Evolutionary conservation across 1,139 yeast species (phyloP), one percentile per base, ranked within the genome.

Genomic region (Pichia sp.): DNA sequence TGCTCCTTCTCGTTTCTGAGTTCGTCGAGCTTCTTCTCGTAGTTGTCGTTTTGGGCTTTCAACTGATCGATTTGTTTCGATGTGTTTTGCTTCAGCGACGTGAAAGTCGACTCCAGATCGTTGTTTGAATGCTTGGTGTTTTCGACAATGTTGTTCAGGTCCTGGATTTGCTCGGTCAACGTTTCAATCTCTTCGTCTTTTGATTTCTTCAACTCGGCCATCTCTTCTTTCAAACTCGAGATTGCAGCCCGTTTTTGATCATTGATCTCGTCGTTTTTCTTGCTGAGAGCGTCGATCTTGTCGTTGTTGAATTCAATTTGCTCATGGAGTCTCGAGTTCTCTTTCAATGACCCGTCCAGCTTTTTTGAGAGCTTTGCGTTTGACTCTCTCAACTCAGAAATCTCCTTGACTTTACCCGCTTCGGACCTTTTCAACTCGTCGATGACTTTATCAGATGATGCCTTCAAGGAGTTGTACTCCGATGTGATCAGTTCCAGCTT

Each of bases 21-120:
- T 8, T 27, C 33, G 10, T 36, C 23, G 10, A 40, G n/a, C 4
- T 40, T 37, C 4, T 28, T n/a, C 9, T 45, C 41, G 3, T 36
- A 27, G 2, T n/a, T 4, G 2, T n/a, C 26, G 10, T 8, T 27
- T 38, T 39, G 36, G 5, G 31, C 37, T 23, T 43, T 47, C 29
- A 46, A 33, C 29, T 44, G 39, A 3, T 39, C 40, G 23, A 47
- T 38, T 40, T 47, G 38, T 11, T 38, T 43, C 4, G 40, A 35
- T 4, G 46, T 36, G 8, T 27, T 37, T 23, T 29, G 27, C n/a
- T 42, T 47, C 7, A 44, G 33, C 7, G 41, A 36, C 26, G 34
- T 5, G 23, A 42, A 37, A 7, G 36, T 37, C 4, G 42, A 8
- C 28, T 42, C 40, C 10, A 46, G 33, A 28, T 33, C 37, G 7